These are phyloP conservation scores for Xylariaceae sp. DNA, from an alignment of 2,329 filamentous ascomycete genomes.

Conservation along the genomic window DNA sequence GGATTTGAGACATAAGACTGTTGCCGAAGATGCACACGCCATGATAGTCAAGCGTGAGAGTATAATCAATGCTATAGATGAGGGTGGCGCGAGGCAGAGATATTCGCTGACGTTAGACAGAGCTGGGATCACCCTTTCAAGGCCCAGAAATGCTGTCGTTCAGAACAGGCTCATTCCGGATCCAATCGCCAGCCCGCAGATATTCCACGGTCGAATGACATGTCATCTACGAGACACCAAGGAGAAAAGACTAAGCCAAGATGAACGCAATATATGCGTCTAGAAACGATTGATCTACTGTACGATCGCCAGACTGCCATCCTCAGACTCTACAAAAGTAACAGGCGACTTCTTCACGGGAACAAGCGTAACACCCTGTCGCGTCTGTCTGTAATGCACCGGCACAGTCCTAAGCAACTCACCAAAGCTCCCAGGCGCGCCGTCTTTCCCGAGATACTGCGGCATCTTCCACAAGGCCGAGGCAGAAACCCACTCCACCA, in stretches of 20 bases:
- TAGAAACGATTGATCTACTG: too few relatives aligned
- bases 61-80: constrained; percentile 6
- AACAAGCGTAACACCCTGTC: background rate
- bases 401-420: constrained; percentile 15
- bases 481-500: constrained; percentile 11
- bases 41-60: constrained; percentile 7
- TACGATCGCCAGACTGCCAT: background rate
- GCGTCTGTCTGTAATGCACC: constrained; percentile 13
- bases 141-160: too few relatives aligned
- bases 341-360: background rate
- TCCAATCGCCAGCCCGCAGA: too few relatives aligned
- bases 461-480: constrained; percentile 14
- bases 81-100: too few relatives aligned
- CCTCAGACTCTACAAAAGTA: background rate
- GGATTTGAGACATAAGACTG: constrained; percentile 5
- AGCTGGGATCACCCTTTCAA: too few relatives aligned
- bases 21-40: constrained; percentile 5
- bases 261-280: too few relatives aligned
- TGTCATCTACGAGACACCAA: too few relatives aligned
- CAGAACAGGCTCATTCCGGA: too few relatives aligned
- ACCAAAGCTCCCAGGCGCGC: constrained; percentile 16
- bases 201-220: too few relatives aligned
- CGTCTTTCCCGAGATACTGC: constrained; percentile 14
- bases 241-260: too few relatives aligned
- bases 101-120: too few relatives aligned